These are phyloP conservation scores for Aspergillus egyptiacus DNA, from an alignment of 495 filamentous ascomycete species.

Conservation along the genomic window DNA sequence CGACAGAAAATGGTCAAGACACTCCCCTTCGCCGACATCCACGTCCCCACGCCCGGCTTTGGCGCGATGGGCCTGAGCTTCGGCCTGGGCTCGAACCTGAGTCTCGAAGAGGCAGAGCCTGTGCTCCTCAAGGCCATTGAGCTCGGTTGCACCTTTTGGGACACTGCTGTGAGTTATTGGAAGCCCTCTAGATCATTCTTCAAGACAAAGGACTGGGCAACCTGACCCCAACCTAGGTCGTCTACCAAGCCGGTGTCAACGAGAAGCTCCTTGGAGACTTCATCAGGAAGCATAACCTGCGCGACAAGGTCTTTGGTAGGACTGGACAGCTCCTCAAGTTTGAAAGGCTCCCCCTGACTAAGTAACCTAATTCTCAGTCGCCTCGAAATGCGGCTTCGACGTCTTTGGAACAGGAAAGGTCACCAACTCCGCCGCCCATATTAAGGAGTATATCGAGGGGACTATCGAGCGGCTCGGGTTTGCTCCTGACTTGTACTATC, in stretches of 20 bases:
- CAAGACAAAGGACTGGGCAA: not conserved
- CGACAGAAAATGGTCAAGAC: slow-evolving; percentile 37
- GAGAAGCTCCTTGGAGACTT: slow-evolving; percentile 49
- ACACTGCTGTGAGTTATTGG: slow-evolving; percentile 43
- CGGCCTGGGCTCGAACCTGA: slow-evolving; percentile 37
- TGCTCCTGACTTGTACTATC: slow-evolving; percentile 40
- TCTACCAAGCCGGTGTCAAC: slow-evolving; percentile 43
- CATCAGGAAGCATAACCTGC: slow-evolving; percentile 47
- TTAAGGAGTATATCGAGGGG: slow-evolving; percentile 47
- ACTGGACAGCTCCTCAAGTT: not conserved
- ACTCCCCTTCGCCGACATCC: slow-evolving; percentile 34
- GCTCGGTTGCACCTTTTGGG: slow-evolving; percentile 49
- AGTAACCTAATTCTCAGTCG: slow-evolving; percentile 27
- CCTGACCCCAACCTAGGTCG: slow-evolving; percentile 25
- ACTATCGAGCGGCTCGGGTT: slow-evolving; percentile 48
- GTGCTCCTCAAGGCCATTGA: slow-evolving; percentile 47
- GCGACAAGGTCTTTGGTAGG: slow-evolving; percentile 44
- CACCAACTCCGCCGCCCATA: slow-evolving; percentile 45
- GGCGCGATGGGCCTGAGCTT: slow-evolving; percentile 45
- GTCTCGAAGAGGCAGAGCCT: slow-evolving; percentile 42
- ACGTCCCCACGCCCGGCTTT: slow-evolving; percentile 40
- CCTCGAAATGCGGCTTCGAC: slow-evolving; percentile 44
- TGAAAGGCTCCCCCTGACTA: not conserved
- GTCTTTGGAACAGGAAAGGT: slow-evolving; percentile 24
- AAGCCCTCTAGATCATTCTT: too few relatives aligned